A percentile compares a stretch with the other conserved stretches of the same genome.
phyloP scores from a whole-genome alignment of 495 filamentous ascomycete genomes.

The Penicillium steckii region DNA sequence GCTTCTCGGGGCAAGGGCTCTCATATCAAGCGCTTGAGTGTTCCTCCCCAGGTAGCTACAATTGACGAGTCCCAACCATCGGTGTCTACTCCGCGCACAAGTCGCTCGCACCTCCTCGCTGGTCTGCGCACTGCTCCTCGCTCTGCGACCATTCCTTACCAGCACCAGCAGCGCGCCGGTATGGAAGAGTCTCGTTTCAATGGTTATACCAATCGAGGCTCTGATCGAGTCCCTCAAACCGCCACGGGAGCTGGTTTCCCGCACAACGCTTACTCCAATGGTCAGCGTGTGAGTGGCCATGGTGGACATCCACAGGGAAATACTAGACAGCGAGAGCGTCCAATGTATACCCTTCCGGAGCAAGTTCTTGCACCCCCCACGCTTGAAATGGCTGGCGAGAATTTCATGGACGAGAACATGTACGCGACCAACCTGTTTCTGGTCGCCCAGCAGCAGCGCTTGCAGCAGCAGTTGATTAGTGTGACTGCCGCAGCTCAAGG shows the following conservation, averaged over 20 bases:
- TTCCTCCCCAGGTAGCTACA: conserved; percentile 59
- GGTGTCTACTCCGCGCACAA: conserved; percentile 79
- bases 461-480: conserved; percentile 63
- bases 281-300: conserved; percentile 28
- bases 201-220: conserved; percentile 33
- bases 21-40: conserved; percentile 79
- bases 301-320: neutral
- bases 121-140: conserved; percentile 92
- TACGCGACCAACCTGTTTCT: conserved; percentile 84
- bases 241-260: conserved; percentile 60
- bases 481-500: conserved; percentile 60
- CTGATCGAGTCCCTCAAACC: conserved; percentile 59
- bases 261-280: conserved; percentile 46
- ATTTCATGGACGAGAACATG: conserved; percentile 75
- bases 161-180: conserved; percentile 49
- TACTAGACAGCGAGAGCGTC: conserved; percentile 41
- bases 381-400: conserved; percentile 61
- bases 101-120: conserved; percentile 90
- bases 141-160: conserved; percentile 71
- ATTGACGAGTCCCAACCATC: conserved; percentile 62
- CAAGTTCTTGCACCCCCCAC: conserved; percentile 84
- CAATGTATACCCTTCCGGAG: conserved; percentile 70
- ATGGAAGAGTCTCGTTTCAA: conserved; percentile 48
- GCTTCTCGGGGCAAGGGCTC: conserved; percentile 79
- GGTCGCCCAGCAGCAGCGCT: conserved; percentile 81